phyloP scores from a whole-genome alignment of 495 filamentous ascomycete species.

The Aspergillus conjunctus region DNA sequence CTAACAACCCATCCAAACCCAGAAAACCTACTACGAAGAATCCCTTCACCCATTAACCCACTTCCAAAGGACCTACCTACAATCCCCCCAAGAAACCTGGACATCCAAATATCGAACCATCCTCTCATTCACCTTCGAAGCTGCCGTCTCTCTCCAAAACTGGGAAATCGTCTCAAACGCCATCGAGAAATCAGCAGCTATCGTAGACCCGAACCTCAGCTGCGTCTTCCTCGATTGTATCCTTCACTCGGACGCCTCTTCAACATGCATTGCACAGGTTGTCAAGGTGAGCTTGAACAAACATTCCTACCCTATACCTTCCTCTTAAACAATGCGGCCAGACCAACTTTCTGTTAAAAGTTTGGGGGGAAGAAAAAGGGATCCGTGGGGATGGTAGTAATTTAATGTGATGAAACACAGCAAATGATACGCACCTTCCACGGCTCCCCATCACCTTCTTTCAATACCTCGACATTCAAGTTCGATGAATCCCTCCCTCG shows the following conservation, averaged over 20 bases:
- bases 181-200: conserved; percentile 51
- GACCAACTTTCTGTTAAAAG: too few species aligned
- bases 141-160: conserved; percentile 61
- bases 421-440: conserved; percentile 24
- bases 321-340: not conserved
- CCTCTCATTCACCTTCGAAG: conserved; percentile 75
- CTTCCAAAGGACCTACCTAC: conserved; percentile 50
- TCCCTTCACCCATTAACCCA: conserved; percentile 57
- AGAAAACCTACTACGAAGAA: conserved; percentile 58
- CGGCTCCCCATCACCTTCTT: conserved; percentile 16
- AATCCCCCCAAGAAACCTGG: conserved; percentile 34
- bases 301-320: not conserved
- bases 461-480: conserved; percentile 3
- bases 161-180: conserved; percentile 68
- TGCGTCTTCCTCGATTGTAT: conserved; percentile 57
- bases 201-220: conserved; percentile 18
- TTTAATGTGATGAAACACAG: conserved; percentile 16
- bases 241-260: conserved; percentile 56
- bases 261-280: conserved; percentile 35
- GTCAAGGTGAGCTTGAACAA: conserved; percentile 25
- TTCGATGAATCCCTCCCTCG: conserved; percentile 55
- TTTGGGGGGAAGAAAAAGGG: too few species aligned
- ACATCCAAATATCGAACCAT: conserved; percentile 62
- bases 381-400: not conserved
- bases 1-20: not conserved